phyloP scores from a whole-genome alignment of 2,329 filamentous ascomycete species.

The Blastomyces silverae region DNA sequence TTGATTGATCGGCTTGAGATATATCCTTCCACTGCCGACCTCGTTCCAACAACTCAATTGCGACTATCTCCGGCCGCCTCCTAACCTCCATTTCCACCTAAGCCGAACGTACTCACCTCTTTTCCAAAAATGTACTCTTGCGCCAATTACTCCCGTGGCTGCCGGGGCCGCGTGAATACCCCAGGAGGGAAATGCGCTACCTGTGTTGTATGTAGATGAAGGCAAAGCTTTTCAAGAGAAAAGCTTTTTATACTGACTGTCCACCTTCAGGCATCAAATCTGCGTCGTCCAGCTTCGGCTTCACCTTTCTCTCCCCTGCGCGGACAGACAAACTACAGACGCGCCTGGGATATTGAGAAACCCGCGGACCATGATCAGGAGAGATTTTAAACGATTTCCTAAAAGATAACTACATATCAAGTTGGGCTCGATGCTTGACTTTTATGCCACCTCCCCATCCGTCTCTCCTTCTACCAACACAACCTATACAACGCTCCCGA shows the following conservation, averaged over 20 bases:
- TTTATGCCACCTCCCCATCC: background rate
- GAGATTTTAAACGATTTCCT: background rate
- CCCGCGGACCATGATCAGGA: constrained; percentile 3
- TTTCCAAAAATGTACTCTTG: constrained; percentile 41
- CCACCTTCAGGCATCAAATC: constrained; percentile 31
- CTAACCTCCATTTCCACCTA: background rate
- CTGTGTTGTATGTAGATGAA: constrained; percentile 37
- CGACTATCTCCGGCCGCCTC: background rate
- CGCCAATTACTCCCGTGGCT: constrained; percentile 44
- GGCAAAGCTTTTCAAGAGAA: background rate
- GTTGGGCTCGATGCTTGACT: constrained; percentile 2
- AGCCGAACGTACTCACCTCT: background rate
- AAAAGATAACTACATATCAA: background rate
- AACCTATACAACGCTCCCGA: background rate
- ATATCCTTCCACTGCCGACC: background rate
- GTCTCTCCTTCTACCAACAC: background rate
- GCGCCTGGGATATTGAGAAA: constrained; percentile 17
- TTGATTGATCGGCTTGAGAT: no score
- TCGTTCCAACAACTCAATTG: background rate
- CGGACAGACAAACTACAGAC: constrained; percentile 18
- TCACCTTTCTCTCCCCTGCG: constrained; percentile 34
- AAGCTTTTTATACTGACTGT: constrained; percentile 17
- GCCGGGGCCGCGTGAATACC: constrained; percentile 42
- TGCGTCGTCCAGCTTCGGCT: constrained; percentile 35
- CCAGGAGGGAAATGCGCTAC: constrained; percentile 41